Evolutionary conservation across 805 yeast genomes (phyloP).

Genomic region (Yarrowia alimentaria): DNA sequence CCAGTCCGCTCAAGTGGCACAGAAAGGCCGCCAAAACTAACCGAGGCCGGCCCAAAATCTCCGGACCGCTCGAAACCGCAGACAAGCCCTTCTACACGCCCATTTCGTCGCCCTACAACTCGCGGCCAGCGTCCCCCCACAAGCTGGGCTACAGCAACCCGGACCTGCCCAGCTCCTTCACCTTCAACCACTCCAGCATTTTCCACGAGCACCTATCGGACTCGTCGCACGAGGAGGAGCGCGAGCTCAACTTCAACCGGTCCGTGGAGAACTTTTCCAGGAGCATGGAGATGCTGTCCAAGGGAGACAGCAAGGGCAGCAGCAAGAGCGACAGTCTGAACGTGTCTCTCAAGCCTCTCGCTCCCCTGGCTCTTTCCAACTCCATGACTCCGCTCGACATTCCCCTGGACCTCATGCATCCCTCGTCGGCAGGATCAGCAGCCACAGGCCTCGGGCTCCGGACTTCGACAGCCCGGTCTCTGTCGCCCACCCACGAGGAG

Average conservation of each 20-base stretch:
- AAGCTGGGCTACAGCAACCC: too few species aligned
- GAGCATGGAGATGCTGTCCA: constrained; percentile 13
- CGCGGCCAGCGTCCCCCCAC: too few species aligned
- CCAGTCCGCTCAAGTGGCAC: constrained; percentile 23
- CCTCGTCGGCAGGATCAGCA: too few species aligned
- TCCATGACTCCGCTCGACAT: constrained; percentile 14
- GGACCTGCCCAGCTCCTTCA: constrained; percentile 7
- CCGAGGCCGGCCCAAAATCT: constrained; percentile 8
- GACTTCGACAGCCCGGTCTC: too few species aligned
- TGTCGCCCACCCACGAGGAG: constrained; percentile 3
- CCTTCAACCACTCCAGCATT: constrained; percentile 20
- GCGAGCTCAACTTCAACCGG: background rate
- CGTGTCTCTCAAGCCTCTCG: constrained; percentile 7
- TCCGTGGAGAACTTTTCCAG: constrained; percentile 3
- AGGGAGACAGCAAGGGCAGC: background rate
- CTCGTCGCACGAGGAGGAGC: constrained; percentile 7
- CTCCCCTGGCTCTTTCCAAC: constrained; percentile 7
- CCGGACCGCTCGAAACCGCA: constrained; percentile 1
- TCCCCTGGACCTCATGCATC: constrained; percentile 12
- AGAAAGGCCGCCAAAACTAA: too few species aligned
- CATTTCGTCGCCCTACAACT: too few species aligned
- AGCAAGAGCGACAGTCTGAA: constrained; percentile 1
- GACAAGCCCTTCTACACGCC: constrained; percentile 6
- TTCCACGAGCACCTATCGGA: constrained; percentile 20
- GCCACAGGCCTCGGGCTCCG: too few species aligned